Conservation (phyloP, 2,329 filamentous ascomycete genomes). For the Stachybotrys echinatus region DNA sequence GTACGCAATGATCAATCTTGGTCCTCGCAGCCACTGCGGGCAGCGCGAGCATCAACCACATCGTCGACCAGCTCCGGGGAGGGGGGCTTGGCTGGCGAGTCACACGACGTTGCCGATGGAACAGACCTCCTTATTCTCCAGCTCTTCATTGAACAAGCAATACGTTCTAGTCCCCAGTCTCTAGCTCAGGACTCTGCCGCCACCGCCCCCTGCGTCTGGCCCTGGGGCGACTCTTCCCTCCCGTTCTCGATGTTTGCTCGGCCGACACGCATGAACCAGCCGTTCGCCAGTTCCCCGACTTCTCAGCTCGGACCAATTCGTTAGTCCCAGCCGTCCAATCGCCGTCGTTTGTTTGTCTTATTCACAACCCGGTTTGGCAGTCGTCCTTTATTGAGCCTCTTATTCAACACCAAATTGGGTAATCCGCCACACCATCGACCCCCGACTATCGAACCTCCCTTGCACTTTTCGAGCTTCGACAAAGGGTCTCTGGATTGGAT, state of each 20-base stretch:
- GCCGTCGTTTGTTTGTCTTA: background rate
- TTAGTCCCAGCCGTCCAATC: background rate
- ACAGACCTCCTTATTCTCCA: too few relatives aligned
- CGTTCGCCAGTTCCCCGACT: background rate
- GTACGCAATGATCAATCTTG: too few relatives aligned
- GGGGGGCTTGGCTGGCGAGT: too few relatives aligned
- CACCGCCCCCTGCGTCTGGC: background rate
- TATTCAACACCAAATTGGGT: constrained; percentile 18
- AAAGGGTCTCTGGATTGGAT: background rate
- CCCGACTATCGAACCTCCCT: background rate
- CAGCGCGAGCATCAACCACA: too few relatives aligned
- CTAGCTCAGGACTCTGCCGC: too few relatives aligned
- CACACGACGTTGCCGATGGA: too few relatives aligned
- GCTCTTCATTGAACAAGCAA: too few relatives aligned
- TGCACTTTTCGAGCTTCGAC: background rate
- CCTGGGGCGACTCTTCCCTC: too few relatives aligned
- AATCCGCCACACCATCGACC: constrained; percentile 2
- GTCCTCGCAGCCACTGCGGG: too few relatives aligned
- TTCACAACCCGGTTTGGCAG: background rate
- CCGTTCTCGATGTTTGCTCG: too few relatives aligned
- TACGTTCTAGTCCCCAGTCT: too few relatives aligned
- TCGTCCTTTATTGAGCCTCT: constrained; percentile 13
- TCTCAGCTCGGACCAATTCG: background rate
- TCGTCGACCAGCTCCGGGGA: too few relatives aligned
- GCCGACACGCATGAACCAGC: background rate